phyloP scores from a whole-genome alignment of 805 yeast species.

The Yarrowia keelungensis region DNA sequence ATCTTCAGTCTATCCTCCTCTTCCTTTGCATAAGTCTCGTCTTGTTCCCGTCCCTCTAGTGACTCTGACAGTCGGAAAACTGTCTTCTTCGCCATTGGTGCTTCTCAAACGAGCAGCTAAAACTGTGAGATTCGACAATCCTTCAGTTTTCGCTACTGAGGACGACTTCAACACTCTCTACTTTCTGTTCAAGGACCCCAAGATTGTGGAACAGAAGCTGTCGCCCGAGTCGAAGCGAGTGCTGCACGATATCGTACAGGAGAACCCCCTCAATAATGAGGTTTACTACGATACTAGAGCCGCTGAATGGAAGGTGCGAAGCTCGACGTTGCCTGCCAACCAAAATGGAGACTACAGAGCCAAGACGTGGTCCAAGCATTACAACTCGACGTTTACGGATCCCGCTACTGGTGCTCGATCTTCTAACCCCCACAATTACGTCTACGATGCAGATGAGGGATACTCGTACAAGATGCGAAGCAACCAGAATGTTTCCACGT shows the following conservation, averaged over 20 bases:
- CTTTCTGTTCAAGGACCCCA: slow-evolving; percentile 64
- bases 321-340: slow-evolving; percentile 39
- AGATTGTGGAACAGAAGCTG: slow-evolving; percentile 62
- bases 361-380: slow-evolving; percentile 47
- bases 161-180: slow-evolving; percentile 81
- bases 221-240: slow-evolving; percentile 76
- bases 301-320: slow-evolving; percentile 34
- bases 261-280: slow-evolving; percentile 45
- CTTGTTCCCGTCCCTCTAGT: slow-evolving; percentile 68
- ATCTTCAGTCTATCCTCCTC: slow-evolving; percentile 68
- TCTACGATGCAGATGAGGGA: slow-evolving; percentile 45
- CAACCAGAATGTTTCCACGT: slow-evolving; percentile 1
- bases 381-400: slow-evolving; percentile 46
- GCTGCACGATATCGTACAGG: slow-evolving; percentile 51
- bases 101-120: slow-evolving; percentile 64
- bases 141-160: slow-evolving; percentile 70
- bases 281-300: slow-evolving; percentile 34
- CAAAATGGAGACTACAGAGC: slow-evolving; percentile 45
- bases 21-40: slow-evolving; percentile 51
- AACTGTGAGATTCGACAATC: slow-evolving; percentile 71
- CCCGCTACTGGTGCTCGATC: slow-evolving; percentile 46
- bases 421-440: slow-evolving; percentile 45
- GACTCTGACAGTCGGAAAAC: slow-evolving; percentile 57
- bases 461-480: slow-evolving; percentile 20
- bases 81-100: slow-evolving; percentile 61